Evolutionary conservation across 768 basidiomycete species (phyloP).

Genomic region (Panaeolus cyanescens): DNA sequence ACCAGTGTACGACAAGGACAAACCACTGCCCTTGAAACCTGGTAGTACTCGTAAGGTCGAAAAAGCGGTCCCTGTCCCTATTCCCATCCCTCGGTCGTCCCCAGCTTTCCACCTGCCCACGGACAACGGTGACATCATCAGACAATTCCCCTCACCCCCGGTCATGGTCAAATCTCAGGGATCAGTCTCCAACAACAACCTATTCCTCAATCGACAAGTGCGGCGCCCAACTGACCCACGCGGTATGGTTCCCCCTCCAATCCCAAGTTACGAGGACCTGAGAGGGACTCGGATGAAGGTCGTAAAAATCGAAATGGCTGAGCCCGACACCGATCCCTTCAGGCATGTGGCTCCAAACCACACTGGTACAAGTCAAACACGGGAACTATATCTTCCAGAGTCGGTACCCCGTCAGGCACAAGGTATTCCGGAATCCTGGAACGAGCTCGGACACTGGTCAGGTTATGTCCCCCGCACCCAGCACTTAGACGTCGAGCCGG

Average conservation of each 20-base stretch:
- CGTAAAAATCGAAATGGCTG: neutral
- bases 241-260: neutral
- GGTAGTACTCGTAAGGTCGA: neutral
- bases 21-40: no score
- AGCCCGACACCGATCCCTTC: neutral
- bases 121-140: neutral
- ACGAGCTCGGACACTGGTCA: neutral
- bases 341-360: neutral
- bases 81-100: neutral
- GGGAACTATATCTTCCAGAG: neutral
- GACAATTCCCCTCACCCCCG: constrained; percentile 7
- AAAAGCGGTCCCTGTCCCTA: neutral
- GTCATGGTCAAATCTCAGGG: neutral
- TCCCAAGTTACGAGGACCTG: neutral
- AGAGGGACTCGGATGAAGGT: neutral
- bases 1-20: no score
- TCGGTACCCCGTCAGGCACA: neutral
- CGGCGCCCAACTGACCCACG: neutral
- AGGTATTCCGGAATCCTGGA: neutral
- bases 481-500: neutral
- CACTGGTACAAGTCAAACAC: neutral
- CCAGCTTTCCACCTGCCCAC: neutral
- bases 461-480: neutral
- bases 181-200: neutral
- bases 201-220: neutral